These are phyloP conservation scores for Sporisorium scitamineum DNA, from an alignment of 1,284 basidiomycete genomes.

Conservation along the genomic window DNA sequence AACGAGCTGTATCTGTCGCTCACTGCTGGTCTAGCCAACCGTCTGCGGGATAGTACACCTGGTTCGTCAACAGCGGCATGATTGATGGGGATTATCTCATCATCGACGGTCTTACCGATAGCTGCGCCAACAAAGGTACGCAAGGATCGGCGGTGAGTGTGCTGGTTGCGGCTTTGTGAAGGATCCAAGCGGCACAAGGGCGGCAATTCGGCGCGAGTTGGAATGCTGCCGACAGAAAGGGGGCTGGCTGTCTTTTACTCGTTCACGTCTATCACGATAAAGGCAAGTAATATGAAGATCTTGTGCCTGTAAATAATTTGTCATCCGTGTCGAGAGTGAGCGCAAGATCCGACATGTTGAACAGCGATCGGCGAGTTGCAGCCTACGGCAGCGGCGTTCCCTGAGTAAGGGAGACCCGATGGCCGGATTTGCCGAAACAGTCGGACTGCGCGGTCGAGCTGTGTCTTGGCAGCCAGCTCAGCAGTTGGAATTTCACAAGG, in stretches of 20 bases:
- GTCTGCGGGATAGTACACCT: constrained; percentile 13
- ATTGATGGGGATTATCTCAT: constrained; percentile 15
- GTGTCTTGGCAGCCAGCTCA: constrained; percentile 7
- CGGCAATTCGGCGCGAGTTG: neutral
- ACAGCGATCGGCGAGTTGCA: constrained; percentile 4
- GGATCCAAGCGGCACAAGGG: neutral
- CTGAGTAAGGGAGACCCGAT: constrained; percentile 5
- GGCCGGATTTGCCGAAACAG: constrained; percentile 3
- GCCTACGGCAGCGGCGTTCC: neutral
- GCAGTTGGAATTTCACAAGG: neutral
- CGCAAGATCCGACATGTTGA: neutral
- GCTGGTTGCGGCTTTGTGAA: constrained; percentile 15
- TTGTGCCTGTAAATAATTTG: too few species aligned
- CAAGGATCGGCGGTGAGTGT: constrained; percentile 21
- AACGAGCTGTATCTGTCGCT: constrained; percentile 29
- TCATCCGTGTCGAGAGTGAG: neutral
- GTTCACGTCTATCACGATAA: too few species aligned
- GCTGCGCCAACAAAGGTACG: constrained; percentile 21
- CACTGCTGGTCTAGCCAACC: constrained; percentile 20
- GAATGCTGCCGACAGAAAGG: neutral
- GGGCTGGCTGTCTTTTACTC: too few species aligned
- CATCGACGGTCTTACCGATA: constrained; percentile 28
- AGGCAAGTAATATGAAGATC: too few species aligned
- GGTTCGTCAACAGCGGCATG: constrained; percentile 25
- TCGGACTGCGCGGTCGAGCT: neutral